Evolutionary conservation across 345 rosid genomes (phyloP).

Genomic region (Raphanus raphanistrum): DNA sequence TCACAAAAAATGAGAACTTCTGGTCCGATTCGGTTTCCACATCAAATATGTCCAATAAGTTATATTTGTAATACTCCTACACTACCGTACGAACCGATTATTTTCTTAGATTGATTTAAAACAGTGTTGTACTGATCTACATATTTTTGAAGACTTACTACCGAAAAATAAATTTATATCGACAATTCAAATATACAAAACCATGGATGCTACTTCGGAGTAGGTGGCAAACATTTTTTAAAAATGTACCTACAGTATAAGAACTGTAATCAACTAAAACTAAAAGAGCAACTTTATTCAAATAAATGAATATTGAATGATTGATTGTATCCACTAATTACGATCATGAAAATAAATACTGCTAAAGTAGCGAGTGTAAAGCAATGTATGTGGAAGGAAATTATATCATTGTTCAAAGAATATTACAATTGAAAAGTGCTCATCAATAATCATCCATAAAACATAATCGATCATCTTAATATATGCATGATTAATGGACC

Average conservation of each 20-base stretch:
- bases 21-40: background rate
- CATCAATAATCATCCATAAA: conserved; percentile 20
- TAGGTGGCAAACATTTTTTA: background rate
- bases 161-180: background rate
- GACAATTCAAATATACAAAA: conserved; percentile 2
- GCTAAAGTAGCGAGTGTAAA: conserved; percentile 14
- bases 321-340: conserved; percentile 26
- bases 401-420: conserved; percentile 27
- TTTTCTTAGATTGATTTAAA: background rate
- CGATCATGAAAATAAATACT: background rate
- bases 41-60: conserved; percentile 1
- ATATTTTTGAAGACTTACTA: background rate
- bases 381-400: conserved; percentile 20
- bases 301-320: conserved; percentile 22
- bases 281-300: background rate
- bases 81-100: background rate
- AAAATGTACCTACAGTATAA: background rate
- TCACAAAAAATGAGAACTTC: conserved; percentile 48
- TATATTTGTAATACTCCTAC: background rate
- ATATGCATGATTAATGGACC: conserved; percentile 23
- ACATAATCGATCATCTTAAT: conserved; percentile 1
- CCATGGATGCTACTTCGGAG: background rate
- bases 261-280: background rate
- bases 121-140: background rate
- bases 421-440: conserved; percentile 25